Conservation (phyloP, 2,329 filamentous ascomycete genomes). For the Stagonosporopsis rhizophila region DNA sequence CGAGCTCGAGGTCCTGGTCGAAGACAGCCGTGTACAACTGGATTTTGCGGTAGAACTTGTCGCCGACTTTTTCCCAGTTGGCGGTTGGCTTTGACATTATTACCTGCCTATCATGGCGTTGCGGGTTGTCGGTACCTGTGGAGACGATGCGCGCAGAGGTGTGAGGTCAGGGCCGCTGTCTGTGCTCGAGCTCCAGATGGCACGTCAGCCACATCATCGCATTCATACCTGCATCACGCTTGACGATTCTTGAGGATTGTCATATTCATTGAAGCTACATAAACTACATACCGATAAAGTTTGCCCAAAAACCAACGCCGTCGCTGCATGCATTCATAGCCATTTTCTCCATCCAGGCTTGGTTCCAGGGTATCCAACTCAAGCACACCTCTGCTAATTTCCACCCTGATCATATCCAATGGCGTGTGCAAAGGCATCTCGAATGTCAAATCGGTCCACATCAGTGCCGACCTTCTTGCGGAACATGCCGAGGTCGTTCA, state of each 20-base stretch:
- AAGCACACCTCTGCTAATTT: not conserved
- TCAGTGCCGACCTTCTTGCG: slow-evolving; percentile 88
- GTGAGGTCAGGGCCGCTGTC: slow-evolving; percentile 21
- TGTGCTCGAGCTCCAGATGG: slow-evolving; percentile 20
- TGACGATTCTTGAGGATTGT: not conserved
- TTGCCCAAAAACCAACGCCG: slow-evolving; percentile 31
- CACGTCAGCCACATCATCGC: slow-evolving; percentile 8
- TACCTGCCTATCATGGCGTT: slow-evolving; percentile 25
- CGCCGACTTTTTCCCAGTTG: slow-evolving; percentile 93
- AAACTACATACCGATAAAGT: slow-evolving; percentile 10
- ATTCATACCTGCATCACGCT: not conserved
- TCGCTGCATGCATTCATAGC: slow-evolving; percentile 43
- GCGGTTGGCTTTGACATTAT: slow-evolving; percentile 70
- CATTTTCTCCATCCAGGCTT: not conserved
- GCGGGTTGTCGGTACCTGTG: not conserved
- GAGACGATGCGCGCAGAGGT: slow-evolving; percentile 11
- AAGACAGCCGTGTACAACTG: slow-evolving; percentile 94
- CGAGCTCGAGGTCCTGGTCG: slow-evolving; percentile 89
- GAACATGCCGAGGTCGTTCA: slow-evolving; percentile 81
- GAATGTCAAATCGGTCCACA: slow-evolving; percentile 65
- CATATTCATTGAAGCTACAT: slow-evolving; percentile 9
- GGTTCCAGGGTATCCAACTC: slow-evolving; percentile 1
- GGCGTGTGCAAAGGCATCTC: slow-evolving; percentile 30
- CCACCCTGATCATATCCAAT: slow-evolving; percentile 12
- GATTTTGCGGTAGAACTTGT: slow-evolving; percentile 93